phyloP scores from a whole-genome alignment of 805 yeast genomes.

The Lipomyces spencermartinsiae region DNA sequence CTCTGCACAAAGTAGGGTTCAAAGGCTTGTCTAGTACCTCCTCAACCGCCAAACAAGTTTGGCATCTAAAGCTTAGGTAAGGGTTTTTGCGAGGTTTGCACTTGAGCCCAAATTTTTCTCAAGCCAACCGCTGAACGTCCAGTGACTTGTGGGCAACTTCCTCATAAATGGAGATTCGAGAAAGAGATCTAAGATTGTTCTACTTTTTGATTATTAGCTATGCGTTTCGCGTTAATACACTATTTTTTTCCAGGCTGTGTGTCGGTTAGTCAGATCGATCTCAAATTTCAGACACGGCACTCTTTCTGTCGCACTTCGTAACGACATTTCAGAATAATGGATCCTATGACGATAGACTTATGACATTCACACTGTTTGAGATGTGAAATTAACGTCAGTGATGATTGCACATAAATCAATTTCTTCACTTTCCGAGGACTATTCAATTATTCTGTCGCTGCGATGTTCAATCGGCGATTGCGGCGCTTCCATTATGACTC shows the following conservation, averaged over 20 bases:
- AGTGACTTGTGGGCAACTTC: neutral
- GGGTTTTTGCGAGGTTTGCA: too few relatives aligned
- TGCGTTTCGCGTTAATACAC: neutral
- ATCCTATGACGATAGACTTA: slow-evolving; percentile 27
- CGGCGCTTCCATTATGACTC: neutral
- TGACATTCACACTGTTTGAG: slow-evolving; percentile 22
- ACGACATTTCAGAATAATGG: neutral
- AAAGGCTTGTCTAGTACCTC: too few relatives aligned
- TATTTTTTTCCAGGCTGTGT: neutral
- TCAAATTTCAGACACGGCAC: neutral
- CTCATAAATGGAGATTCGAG: neutral
- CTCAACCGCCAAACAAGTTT: too few relatives aligned
- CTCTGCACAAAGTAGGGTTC: too few relatives aligned
- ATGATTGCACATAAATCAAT: slow-evolving; percentile 19
- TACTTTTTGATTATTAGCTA: neutral
- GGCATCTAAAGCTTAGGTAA: too few relatives aligned
- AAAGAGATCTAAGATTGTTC: neutral
- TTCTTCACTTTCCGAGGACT: slow-evolving; percentile 37
- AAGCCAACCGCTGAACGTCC: neutral
- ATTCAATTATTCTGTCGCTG: neutral
- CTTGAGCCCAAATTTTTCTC: too few relatives aligned
- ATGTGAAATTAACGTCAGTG: slow-evolving; percentile 12
- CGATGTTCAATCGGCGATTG: neutral
- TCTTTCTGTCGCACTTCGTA: neutral
- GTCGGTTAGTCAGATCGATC: too few relatives aligned